A percentile compares a stretch with the other conserved stretches of the same genome.
Evolutionary conservation across 768 basidiomycete species (phyloP).

Genomic region (Russula ochroleuca): DNA sequence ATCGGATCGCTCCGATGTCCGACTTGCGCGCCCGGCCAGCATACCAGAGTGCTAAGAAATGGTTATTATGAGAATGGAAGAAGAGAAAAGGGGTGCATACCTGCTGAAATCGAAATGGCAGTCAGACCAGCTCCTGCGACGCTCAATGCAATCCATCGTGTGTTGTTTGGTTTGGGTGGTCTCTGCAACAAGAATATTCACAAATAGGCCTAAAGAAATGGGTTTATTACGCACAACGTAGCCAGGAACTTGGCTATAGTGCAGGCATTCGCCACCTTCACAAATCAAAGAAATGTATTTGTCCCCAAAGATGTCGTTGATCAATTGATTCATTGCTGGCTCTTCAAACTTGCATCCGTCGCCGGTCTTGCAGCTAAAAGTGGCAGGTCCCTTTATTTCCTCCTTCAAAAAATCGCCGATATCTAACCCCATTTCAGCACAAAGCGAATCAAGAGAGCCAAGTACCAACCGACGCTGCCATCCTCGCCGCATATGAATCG

Average conservation of each 20-base stretch:
- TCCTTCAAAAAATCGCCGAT: slow-evolving; percentile 90
- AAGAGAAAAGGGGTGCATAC: slow-evolving; percentile 36
- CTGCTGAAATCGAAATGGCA: slow-evolving; percentile 61
- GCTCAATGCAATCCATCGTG: slow-evolving; percentile 77
- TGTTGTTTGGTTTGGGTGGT: slow-evolving; percentile 82
- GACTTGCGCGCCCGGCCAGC: slow-evolving; percentile 68
- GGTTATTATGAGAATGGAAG: neutral
- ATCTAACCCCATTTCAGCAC: slow-evolving; percentile 44
- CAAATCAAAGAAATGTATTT: slow-evolving; percentile 83
- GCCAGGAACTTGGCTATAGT: slow-evolving; percentile 93
- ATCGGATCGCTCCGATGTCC: slow-evolving; percentile 66
- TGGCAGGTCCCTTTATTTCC: slow-evolving; percentile 86
- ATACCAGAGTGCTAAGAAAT: slow-evolving; percentile 75
- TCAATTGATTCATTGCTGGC: slow-evolving; percentile 93
- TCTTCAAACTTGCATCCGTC: slow-evolving; percentile 88
- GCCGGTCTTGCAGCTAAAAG: slow-evolving; percentile 71
- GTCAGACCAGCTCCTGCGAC: slow-evolving; percentile 72
- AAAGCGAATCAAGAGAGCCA: neutral
- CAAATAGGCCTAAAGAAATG: neutral
- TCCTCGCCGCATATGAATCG: slow-evolving; percentile 94
- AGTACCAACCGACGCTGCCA: slow-evolving; percentile 79
- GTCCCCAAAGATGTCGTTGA: slow-evolving; percentile 92
- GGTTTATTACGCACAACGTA: slow-evolving; percentile 52
- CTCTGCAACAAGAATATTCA: slow-evolving; percentile 38
- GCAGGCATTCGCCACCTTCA: slow-evolving; percentile 87